phyloP scores from a whole-genome alignment of 2,329 filamentous ascomycete species.

The Ophiostoma sp. region DNA sequence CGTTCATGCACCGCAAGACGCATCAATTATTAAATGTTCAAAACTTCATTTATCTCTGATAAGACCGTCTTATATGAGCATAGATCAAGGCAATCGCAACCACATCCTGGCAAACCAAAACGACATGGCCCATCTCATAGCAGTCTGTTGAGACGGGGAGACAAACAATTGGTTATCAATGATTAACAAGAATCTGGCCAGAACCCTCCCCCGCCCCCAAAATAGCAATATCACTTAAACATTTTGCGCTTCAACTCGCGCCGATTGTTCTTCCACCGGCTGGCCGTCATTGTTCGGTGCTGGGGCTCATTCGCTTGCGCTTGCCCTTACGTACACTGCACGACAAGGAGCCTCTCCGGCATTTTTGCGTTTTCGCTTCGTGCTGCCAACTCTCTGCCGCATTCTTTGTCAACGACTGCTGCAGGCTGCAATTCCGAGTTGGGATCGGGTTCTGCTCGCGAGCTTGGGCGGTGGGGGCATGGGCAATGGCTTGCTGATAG shows the following conservation, averaged over 20 bases:
- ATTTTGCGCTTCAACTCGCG: too few species aligned
- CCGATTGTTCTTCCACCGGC: too few species aligned
- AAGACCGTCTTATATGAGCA: neutral
- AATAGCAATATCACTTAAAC: too few species aligned
- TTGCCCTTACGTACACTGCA: neutral
- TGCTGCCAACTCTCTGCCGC: neutral
- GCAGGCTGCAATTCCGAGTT: neutral
- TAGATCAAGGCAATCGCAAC: neutral
- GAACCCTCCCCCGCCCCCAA: too few species aligned
- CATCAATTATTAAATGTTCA: neutral
- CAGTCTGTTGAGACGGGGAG: too few species aligned
- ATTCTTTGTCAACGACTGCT: neutral
- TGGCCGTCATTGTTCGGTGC: neutral
- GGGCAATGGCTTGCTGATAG: too few species aligned
- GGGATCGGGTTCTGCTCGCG: neutral
- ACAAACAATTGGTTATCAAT: too few species aligned
- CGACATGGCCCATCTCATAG: neutral
- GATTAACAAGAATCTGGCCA: too few species aligned
- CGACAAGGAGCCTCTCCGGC: neutral
- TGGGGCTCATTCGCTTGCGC: neutral
- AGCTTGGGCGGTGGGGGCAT: neutral
- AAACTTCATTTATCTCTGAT: neutral
- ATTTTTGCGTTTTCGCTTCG: neutral
- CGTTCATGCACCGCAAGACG: neutral
- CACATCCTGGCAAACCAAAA: neutral